phyloP scores from a whole-genome alignment of 2,329 filamentous ascomycete genomes.

The Trichoderma guizhouense region DNA sequence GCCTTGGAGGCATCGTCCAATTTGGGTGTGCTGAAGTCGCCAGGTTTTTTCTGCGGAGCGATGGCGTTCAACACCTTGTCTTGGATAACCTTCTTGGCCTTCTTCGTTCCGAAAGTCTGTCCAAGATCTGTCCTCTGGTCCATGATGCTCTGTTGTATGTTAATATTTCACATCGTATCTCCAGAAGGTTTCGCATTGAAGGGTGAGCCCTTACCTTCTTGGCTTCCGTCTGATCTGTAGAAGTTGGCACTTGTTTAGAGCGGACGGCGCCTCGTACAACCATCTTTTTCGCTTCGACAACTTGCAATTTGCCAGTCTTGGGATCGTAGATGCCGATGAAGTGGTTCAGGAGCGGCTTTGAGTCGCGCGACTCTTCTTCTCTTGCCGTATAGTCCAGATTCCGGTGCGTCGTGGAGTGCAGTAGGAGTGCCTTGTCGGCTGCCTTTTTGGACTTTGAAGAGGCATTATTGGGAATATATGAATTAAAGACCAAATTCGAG shows the following conservation, averaged over 20 bases:
- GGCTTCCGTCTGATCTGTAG: slow-evolving; percentile 36
- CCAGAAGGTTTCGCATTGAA: neutral
- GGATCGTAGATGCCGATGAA: slow-evolving; percentile 65
- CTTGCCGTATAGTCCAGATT: slow-evolving; percentile 59
- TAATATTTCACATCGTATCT: slow-evolving; percentile 18
- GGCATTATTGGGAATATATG: slow-evolving; percentile 42
- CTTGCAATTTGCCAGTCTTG: slow-evolving; percentile 54
- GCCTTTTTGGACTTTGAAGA: slow-evolving; percentile 39
- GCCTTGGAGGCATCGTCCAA: slow-evolving; percentile 55
- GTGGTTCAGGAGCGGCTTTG: slow-evolving; percentile 50
- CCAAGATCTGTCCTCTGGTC: slow-evolving; percentile 68
- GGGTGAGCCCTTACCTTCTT: slow-evolving; percentile 3
- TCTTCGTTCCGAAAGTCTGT: slow-evolving; percentile 79
- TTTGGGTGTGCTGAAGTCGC: slow-evolving; percentile 41
- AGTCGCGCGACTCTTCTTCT: slow-evolving; percentile 39
- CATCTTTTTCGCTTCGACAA: slow-evolving; percentile 64
- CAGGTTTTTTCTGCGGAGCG: slow-evolving; percentile 37
- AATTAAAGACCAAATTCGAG: slow-evolving; percentile 42
- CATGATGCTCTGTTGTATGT: slow-evolving; percentile 48
- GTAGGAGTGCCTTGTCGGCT: slow-evolving; percentile 47
- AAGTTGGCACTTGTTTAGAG: slow-evolving; percentile 49
- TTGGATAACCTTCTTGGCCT: slow-evolving; percentile 74
- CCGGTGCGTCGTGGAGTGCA: slow-evolving; percentile 56
- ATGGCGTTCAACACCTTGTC: slow-evolving; percentile 71
- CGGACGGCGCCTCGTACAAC: slow-evolving; percentile 56